Conservation (phyloP, 2,329 filamentous ascomycete species). For the Leptographium galeiforme region DNA sequence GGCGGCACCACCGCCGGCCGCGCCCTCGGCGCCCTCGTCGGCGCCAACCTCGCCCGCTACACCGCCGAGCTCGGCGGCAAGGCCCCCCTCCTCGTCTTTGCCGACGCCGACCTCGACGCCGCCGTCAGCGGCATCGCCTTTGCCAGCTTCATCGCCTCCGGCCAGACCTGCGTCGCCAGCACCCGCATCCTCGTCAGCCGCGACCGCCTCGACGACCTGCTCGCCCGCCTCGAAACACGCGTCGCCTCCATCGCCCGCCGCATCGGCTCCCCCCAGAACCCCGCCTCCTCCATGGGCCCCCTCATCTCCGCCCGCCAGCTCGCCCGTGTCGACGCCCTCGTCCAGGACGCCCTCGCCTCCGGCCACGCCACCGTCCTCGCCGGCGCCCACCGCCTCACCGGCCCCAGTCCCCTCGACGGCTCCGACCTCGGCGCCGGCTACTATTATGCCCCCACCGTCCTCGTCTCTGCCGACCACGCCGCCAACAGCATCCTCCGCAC, state of each 20-base stretch:
- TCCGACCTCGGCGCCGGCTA: constrained; percentile 45
- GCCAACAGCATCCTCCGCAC: constrained; percentile 41
- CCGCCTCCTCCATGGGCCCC: constrained; percentile 48
- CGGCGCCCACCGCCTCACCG: constrained; percentile 31
- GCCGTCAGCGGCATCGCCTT: constrained; percentile 57
- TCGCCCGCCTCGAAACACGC: constrained; percentile 50
- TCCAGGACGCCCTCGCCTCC: constrained; percentile 46
- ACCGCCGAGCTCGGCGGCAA: constrained; percentile 63
- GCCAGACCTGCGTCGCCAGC: constrained; percentile 52
- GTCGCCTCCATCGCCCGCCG: constrained; percentile 38
- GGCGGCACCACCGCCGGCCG: constrained; percentile 60
- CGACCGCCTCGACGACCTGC: constrained; percentile 48
- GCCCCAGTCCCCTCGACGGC: constrained; percentile 33
- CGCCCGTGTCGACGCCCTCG: constrained; percentile 52
- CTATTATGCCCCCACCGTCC: constrained; percentile 70
- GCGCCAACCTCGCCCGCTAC: constrained; percentile 53
- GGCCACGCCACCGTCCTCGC: constrained; percentile 21
- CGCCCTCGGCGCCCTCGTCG: constrained; percentile 52
- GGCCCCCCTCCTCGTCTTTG: constrained; percentile 55
- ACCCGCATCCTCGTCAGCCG: constrained; percentile 65
- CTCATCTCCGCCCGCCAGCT: constrained; percentile 51
- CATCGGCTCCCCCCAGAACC: constrained; percentile 44
- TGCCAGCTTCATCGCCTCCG: constrained; percentile 40
- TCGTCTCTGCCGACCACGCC: constrained; percentile 33
- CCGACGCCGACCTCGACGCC: constrained; percentile 48